Conservation (phyloP, 2,329 filamentous ascomycete genomes). For the Fusarium sp. region DNA sequence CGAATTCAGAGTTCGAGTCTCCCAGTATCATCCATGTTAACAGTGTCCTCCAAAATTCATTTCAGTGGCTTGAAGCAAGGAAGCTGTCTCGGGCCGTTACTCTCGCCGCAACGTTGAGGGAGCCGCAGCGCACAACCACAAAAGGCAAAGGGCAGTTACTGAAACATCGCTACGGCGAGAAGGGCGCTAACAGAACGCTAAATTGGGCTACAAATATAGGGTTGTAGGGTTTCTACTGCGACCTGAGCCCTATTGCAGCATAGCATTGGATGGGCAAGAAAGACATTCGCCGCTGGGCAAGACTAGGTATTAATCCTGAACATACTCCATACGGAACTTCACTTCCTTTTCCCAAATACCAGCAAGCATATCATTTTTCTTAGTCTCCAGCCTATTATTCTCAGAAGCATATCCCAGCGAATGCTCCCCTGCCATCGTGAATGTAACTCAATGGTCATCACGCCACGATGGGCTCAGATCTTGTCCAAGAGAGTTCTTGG, state of each 20-base stretch:
- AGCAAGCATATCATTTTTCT: not conserved
- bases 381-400: not conserved
- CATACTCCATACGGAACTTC: too few relatives aligned
- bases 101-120: not conserved
- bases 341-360: not conserved
- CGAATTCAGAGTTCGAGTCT: not conserved
- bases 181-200: not conserved
- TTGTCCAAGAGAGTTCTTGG: too few relatives aligned
- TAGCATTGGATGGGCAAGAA: too few relatives aligned
- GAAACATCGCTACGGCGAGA: not conserved
- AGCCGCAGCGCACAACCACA: not conserved
- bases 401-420: not conserved
- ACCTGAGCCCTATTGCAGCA: not conserved
- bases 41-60: not conserved
- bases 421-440: too few relatives aligned
- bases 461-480: not conserved
- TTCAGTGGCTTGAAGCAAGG: not conserved
- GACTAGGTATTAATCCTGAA: slow-evolving; percentile 2
- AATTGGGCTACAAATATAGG: not conserved
- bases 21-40: not conserved
- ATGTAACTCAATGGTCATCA: not conserved
- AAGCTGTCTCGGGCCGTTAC: too few relatives aligned
- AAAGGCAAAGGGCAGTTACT: not conserved
- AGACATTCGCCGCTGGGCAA: not conserved
- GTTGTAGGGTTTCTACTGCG: not conserved